Evolutionary conservation across 345 rosid genomes (phyloP), one percentile per base, ranked within the genome.

Genomic region (Odontarrhena argentea): DNA sequence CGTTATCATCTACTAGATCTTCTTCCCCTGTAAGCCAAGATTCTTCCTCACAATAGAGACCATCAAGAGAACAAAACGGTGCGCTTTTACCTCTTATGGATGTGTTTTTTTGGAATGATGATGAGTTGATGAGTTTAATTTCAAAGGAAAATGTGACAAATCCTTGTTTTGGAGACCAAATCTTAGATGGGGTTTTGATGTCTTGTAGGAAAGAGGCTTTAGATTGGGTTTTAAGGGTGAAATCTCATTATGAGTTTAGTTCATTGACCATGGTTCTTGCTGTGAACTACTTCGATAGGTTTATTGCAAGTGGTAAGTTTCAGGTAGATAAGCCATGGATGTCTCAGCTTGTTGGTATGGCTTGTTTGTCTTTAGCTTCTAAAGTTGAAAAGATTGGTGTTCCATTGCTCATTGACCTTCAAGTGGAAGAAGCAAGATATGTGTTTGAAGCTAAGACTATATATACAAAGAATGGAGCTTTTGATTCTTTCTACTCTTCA

Each of bases 381-480:
- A 92, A 92, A 74, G 88, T 92, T 62, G 98, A 89, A 79, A 97
- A 92, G 74, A 83, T 85, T 61, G 88, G 77, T 46, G 93, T 87
- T 36, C 96, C 96, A 1, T 80, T 87, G 63, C 93, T 92, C 38
- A 37, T 87, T 18, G 90, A 89, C 69, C 77, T 92, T 52, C 98
- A 92, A 83, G 96, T 85, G 67, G 91, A 79, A 73, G 87, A 85
- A 50, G 80, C 96, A 24, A 83, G 80, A 52, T 85, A 74, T 68
- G 76, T 87, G 13, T 92, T 92, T 64, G 96, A 87, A 71, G 82
- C 96, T 35, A 87, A 86, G 76, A 90, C 96, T 13, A 79, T 92
- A 14, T 18, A 18, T 18, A 18, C 91, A 87, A 76, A 85, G 87
- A 80, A 92, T 92, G 98, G 97, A 89, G 84, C 87, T 92, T 74